Evolutionary conservation across 495 filamentous ascomycete species (phyloP).

Genomic region (Aspergillus sclerotioniger): DNA sequence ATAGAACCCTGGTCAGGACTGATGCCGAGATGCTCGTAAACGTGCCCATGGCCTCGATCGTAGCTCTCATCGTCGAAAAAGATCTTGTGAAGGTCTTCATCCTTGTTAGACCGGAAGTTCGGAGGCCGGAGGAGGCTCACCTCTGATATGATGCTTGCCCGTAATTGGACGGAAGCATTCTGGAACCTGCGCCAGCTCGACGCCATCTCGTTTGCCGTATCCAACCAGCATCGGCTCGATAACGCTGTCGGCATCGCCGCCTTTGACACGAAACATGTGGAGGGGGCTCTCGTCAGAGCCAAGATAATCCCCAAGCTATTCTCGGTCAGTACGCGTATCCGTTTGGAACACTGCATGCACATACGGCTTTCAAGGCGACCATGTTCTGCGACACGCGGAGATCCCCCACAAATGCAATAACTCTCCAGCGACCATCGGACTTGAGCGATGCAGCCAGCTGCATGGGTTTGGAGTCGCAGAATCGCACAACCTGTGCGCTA

Average conservation of each 20-base stretch:
- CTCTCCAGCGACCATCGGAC: slow-evolving; percentile 60
- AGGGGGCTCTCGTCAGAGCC: slow-evolving; percentile 35
- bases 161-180: slow-evolving; percentile 56
- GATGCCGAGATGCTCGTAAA: slow-evolving; percentile 61
- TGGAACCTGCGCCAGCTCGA: slow-evolving; percentile 61
- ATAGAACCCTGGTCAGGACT: slow-evolving; percentile 52
- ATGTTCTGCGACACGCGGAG: slow-evolving; percentile 39
- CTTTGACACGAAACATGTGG: slow-evolving; percentile 43
- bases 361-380: slow-evolving; percentile 42
- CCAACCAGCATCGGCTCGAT: slow-evolving; percentile 61
- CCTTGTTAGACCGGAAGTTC: neutral
- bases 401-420: slow-evolving; percentile 57
- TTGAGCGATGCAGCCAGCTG: slow-evolving; percentile 48
- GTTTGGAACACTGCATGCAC: slow-evolving; percentile 12
- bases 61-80: slow-evolving; percentile 68
- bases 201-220: slow-evolving; percentile 46
- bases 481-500: slow-evolving; percentile 57
- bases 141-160: slow-evolving; percentile 58
- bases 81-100: slow-evolving; percentile 60
- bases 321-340: slow-evolving; percentile 9
- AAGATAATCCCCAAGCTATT: slow-evolving; percentile 40
- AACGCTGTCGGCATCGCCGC: slow-evolving; percentile 52
- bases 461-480: slow-evolving; percentile 58
- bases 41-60: slow-evolving; percentile 61
- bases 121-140: slow-evolving; percentile 28